Conservation (phyloP, 2,329 filamentous ascomycete species). For the Lomentospora prolificans region DNA sequence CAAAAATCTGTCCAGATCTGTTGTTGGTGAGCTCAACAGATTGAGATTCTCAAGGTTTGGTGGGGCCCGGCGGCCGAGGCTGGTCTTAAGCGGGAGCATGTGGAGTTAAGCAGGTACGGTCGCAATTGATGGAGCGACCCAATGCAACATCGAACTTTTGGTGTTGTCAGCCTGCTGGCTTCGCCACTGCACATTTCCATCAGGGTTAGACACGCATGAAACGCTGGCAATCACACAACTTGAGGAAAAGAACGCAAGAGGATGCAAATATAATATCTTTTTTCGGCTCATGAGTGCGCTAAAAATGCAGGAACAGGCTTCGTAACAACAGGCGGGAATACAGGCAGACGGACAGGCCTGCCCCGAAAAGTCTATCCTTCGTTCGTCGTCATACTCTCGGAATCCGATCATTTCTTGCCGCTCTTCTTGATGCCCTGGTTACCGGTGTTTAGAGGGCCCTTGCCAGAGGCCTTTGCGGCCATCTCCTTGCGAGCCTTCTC, state of each 20-base stretch:
- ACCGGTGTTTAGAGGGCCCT: conserved; percentile 79
- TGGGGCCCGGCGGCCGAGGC: not conserved
- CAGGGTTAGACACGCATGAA: no score
- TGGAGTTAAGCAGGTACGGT: not conserved
- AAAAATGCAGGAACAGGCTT: no score
- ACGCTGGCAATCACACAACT: no score
- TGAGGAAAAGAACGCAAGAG: no score
- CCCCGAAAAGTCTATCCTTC: not conserved
- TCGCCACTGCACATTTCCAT: no score
- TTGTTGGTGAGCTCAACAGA: conserved; percentile 1
- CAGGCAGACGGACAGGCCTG: not conserved
- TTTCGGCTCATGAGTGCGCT: no score
- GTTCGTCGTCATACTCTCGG: conserved; percentile 7
- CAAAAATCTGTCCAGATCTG: not conserved
- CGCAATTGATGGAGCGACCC: not conserved
- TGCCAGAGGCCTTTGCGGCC: conserved; percentile 72
- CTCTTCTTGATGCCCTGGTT: conserved; percentile 94
- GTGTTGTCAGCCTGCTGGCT: not conserved
- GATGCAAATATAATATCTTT: no score
- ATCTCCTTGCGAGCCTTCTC: conserved; percentile 80
- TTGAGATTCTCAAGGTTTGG: not conserved
- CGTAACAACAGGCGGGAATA: no score
- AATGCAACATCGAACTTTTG: not conserved
- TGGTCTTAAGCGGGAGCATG: not conserved
- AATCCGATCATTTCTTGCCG: conserved; percentile 70